A percentile compares a stretch with the other conserved stretches of the same genome.
These are phyloP conservation scores for Leccinum obscurum DNA, from an alignment of 768 basidiomycete species.

Conservation along the genomic window DNA sequence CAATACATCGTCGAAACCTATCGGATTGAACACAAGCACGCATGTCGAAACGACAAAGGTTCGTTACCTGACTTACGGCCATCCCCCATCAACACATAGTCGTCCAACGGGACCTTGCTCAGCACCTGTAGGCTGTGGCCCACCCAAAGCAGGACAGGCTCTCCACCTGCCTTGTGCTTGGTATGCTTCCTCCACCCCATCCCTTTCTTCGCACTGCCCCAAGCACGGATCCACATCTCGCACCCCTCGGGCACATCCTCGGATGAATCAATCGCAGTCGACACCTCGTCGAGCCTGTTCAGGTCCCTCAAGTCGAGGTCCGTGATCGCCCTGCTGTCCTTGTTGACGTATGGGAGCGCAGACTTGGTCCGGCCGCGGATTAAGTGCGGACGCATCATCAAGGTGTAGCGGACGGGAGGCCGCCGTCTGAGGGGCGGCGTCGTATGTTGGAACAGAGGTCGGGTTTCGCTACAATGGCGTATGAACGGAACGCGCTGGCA, in stretches of 20 bases:
- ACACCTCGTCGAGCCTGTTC: slow-evolving; percentile 44
- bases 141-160: slow-evolving; percentile 56
- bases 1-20: slow-evolving; percentile 62
- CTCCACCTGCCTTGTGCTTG: slow-evolving; percentile 29
- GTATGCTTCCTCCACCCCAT: slow-evolving; percentile 28
- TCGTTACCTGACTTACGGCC: slow-evolving; percentile 38
- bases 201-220: slow-evolving; percentile 27
- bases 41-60: not conserved
- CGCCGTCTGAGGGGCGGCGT: too few relatives aligned
- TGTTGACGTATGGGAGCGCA: slow-evolving; percentile 74
- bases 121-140: slow-evolving; percentile 53
- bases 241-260: slow-evolving; percentile 40
- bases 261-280: slow-evolving; percentile 34
- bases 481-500: too few relatives aligned
- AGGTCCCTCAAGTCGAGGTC: slow-evolving; percentile 65
- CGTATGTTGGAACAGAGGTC: too few relatives aligned
- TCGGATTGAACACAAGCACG: not conserved
- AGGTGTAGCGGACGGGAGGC: too few relatives aligned
- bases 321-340: slow-evolving; percentile 59
- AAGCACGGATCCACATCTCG: slow-evolving; percentile 67
- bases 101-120: slow-evolving; percentile 42
- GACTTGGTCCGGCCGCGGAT: slow-evolving; percentile 75
- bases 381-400: slow-evolving; percentile 10
- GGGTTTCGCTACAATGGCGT: too few relatives aligned
- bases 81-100: slow-evolving; percentile 31